phyloP scores from a whole-genome alignment of 306 rosid genomes.

The Cicer yamashitae region DNA sequence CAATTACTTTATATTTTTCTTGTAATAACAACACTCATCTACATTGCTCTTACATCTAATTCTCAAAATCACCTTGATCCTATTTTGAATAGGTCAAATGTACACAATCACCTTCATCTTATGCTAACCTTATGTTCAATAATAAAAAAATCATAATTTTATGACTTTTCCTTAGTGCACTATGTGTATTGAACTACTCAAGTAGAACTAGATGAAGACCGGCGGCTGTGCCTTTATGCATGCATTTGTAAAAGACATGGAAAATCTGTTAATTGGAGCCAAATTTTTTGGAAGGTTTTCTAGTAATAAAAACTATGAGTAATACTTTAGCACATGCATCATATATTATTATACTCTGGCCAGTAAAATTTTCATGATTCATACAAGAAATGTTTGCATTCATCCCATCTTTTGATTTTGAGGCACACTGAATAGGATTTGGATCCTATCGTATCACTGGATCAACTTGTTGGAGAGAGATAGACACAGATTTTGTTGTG shows the following conservation, averaged over 20 bases:
- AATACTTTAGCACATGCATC: not conserved
- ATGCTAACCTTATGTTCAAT: not conserved
- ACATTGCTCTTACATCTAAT: slow-evolving; percentile 6
- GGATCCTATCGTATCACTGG: not conserved
- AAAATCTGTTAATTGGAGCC: slow-evolving; percentile 19
- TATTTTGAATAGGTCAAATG: too few species aligned
- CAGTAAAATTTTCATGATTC: not conserved
- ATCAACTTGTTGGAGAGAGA: not conserved
- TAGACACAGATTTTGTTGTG: not conserved
- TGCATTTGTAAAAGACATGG: slow-evolving; percentile 7
- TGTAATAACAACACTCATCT: not conserved
- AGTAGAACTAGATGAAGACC: slow-evolving; percentile 3
- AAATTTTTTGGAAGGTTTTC: slow-evolving; percentile 3
- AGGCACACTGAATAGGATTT: slow-evolving; percentile 24
- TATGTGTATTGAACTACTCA: not conserved
- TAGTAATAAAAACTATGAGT: slow-evolving; percentile 1
- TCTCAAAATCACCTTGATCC: not conserved
- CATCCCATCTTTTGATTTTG: slow-evolving; percentile 2
- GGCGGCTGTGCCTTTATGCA: not conserved
- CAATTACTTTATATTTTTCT: not conserved
- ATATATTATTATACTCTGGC: not conserved
- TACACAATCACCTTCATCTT: too few species aligned
- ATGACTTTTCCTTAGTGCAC: not conserved
- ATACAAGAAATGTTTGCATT: not conserved
- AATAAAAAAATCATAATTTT: not conserved